A percentile compares a stretch with the other conserved stretches of the same genome.
phyloP scores from a whole-genome alignment of 805 yeast species.

The Saccharomycopsis guyanensis region DNA sequence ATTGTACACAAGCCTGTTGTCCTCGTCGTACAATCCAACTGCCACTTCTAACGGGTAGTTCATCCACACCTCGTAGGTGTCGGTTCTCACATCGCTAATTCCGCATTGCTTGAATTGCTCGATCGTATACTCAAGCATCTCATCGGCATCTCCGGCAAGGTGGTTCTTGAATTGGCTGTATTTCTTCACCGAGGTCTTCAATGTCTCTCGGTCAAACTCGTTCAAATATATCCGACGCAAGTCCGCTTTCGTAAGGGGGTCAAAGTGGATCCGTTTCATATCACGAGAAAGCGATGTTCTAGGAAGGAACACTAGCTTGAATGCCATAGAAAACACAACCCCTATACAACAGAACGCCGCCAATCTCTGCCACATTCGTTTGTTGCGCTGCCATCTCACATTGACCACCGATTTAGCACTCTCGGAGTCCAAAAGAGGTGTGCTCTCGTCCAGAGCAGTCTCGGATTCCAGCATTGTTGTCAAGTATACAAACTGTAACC shows the following conservation, averaged over 20 bases:
- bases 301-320: conserved; percentile 70
- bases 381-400: neutral
- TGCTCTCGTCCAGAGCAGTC: neutral
- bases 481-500: no score
- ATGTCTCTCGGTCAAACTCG: conserved; percentile 25
- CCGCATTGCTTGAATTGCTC: conserved; percentile 45
- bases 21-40: conserved; percentile 31
- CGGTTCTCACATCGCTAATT: conserved; percentile 36
- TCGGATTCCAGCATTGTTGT: no score
- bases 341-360: conserved; percentile 43
- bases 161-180: neutral
- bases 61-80: conserved; percentile 49
- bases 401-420: neutral
- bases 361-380: conserved; percentile 26
- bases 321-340: conserved; percentile 41
- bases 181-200: neutral
- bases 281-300: conserved; percentile 79
- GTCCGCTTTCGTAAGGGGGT: conserved; percentile 58
- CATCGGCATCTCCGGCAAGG: neutral
- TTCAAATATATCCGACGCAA: conserved; percentile 54
- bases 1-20: conserved; percentile 31
- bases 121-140: conserved; percentile 39
- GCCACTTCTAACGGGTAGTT: conserved; percentile 54
- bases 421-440: neutral
- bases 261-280: conserved; percentile 64